Percentiles rank a stretch among this genome's conserved stretches.
Evolutionary conservation across 1,139 yeast species (phyloP).

Genomic region (Pichia sp.): DNA sequence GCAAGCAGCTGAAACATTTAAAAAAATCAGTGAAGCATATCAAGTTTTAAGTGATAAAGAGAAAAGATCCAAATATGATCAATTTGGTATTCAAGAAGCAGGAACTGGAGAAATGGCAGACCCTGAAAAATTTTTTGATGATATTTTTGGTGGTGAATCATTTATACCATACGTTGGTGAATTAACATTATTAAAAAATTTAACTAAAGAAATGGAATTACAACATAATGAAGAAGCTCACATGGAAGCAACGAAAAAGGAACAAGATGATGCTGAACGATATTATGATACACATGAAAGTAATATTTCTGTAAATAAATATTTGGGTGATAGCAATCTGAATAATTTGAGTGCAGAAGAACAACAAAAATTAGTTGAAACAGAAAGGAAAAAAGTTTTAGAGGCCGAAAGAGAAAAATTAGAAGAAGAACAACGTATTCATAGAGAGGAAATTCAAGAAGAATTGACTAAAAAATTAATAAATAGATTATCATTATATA

Average conservation of each 20-base stretch:
- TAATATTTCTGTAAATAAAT: slow-evolving; percentile 4
- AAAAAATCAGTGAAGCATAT: slow-evolving; percentile 71
- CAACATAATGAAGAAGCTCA: slow-evolving; percentile 38
- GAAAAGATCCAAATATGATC: slow-evolving; percentile 71
- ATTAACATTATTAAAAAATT: slow-evolving; percentile 74
- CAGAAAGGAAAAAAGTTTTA: slow-evolving; percentile 43
- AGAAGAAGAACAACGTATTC: slow-evolving; percentile 70
- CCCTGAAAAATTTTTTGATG: slow-evolving; percentile 38
- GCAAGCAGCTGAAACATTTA: slow-evolving; percentile 53
- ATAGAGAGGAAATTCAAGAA: slow-evolving; percentile 66
- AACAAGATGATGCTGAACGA: slow-evolving; percentile 19
- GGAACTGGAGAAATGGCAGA: slow-evolving; percentile 24
- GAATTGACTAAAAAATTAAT: slow-evolving; percentile 59
- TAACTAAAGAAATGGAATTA: slow-evolving; percentile 65
- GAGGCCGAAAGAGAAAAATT: slow-evolving; percentile 65
- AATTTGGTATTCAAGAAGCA: slow-evolving; percentile 68
- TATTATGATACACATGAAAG: slow-evolving; percentile 5
- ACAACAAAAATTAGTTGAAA: slow-evolving; percentile 29
- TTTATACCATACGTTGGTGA: slow-evolving; percentile 76
- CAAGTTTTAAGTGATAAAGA: slow-evolving; percentile 76
- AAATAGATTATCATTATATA: slow-evolving; percentile 64
- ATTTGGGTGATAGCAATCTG: slow-evolving; percentile 24
- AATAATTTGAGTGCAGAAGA: slow-evolving; percentile 27
- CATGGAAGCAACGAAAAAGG: slow-evolving; percentile 31
- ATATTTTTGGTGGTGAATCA: slow-evolving; percentile 69